Evolutionary conservation across 495 filamentous ascomycete species (phyloP).

Genomic region (Rostrohypoxylon terebratum): DNA sequence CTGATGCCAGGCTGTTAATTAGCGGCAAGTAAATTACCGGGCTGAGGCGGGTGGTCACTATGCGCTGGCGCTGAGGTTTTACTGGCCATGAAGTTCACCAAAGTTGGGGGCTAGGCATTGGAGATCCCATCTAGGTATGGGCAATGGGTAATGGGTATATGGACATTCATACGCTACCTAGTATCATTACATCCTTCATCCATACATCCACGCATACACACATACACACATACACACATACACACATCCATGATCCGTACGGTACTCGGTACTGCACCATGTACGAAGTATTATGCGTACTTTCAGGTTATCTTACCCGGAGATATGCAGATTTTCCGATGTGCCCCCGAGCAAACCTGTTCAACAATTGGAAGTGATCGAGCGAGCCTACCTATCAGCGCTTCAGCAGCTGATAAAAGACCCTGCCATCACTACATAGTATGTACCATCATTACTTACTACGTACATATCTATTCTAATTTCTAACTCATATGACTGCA

Average conservation of each 20-base stretch:
- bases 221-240: background rate
- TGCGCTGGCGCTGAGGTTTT: conserved; percentile 40
- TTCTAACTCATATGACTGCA: conserved; percentile 31
- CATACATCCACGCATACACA: background rate
- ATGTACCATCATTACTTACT: conserved; percentile 28
- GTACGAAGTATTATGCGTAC: background rate
- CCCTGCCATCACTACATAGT: background rate
- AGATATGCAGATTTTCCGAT: conserved; percentile 35
- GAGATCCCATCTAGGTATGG: background rate
- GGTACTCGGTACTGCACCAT: background rate
- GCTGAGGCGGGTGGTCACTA: conserved; percentile 42
- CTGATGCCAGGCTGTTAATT: conserved; percentile 46
- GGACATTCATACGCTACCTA: background rate
- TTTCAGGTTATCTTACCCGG: background rate
- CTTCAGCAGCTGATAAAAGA: conserved; percentile 18
- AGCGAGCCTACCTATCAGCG: conserved; percentile 33
- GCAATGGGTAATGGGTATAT: background rate
- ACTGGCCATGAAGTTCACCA: conserved; percentile 32
- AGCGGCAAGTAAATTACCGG: conserved; percentile 50
- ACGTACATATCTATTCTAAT: conserved; percentile 30
- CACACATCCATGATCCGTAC: background rate
- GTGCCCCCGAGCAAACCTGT: conserved; percentile 25
- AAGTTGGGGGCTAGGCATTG: conserved; percentile 25
- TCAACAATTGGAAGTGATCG: conserved; percentile 26
- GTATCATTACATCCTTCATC: background rate